A percentile compares a stretch with the other conserved stretches of the same genome.
Conservation (phyloP, 495 filamentous ascomycete species). For the Lentithecium fluviatile region DNA sequence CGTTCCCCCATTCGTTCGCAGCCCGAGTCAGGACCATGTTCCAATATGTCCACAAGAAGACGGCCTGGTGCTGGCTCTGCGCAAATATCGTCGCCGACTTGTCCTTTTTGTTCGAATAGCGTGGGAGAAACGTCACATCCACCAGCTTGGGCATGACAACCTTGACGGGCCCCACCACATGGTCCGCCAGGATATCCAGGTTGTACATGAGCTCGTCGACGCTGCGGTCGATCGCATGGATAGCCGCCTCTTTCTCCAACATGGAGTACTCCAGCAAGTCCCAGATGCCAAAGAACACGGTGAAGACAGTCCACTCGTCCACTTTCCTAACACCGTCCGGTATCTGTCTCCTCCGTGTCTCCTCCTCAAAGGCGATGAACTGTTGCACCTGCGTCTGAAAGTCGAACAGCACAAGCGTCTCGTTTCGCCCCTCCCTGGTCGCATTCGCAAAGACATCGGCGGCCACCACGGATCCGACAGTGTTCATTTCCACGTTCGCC, state of each 20-base stretch:
- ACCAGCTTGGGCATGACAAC: constrained; percentile 28
- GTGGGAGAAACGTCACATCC: constrained; percentile 33
- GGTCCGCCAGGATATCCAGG: constrained; percentile 23
- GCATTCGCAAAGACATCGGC: constrained; percentile 26
- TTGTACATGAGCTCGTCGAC: constrained; percentile 29
- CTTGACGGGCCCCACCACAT: constrained; percentile 18
- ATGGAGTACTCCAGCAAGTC: constrained; percentile 28
- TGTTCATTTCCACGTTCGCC: constrained; percentile 6
- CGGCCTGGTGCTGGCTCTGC: constrained; percentile 26
- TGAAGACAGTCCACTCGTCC: constrained; percentile 26
- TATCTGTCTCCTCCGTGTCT: background rate
- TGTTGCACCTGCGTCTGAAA: constrained; percentile 31
- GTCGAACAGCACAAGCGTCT: constrained; percentile 22
- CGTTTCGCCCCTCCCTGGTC: constrained; percentile 13
- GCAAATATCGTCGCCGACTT: constrained; percentile 1
- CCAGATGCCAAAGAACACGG: constrained; percentile 32
- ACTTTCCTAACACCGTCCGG: background rate
- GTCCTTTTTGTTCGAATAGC: constrained; percentile 23
- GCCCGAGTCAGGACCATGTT: constrained; percentile 26
- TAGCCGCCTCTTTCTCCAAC: constrained; percentile 16
- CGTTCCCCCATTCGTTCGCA: constrained; percentile 18
- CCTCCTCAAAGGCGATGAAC: constrained; percentile 28
- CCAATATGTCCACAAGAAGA: constrained; percentile 33
- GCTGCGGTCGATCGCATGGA: constrained; percentile 29
- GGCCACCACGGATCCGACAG: constrained; percentile 22